Evolutionary conservation across 164 flowering plant species (phyloP).

Genomic region (Magnolia kwangsiensis): DNA sequence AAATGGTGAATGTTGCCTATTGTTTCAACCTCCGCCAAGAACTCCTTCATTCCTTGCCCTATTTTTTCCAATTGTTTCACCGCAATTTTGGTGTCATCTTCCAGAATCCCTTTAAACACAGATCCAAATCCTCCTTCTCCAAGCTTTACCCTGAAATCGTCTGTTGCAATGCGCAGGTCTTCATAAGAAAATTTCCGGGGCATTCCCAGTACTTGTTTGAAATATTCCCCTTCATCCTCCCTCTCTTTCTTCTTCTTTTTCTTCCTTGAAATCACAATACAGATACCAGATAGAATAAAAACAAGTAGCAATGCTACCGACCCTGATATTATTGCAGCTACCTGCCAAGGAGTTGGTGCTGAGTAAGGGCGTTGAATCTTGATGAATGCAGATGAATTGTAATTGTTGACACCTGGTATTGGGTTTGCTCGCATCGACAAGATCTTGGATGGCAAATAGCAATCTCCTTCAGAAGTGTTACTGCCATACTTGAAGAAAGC

Average conservation of each 20-base stretch:
- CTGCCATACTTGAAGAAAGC: too few species aligned
- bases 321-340: not conserved
- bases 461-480: not conserved
- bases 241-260: not conserved
- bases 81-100: slow-evolving; percentile 11
- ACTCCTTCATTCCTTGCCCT: slow-evolving; percentile 13
- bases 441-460: slow-evolving; percentile 15
- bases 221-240: slow-evolving; percentile 9
- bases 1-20: slow-evolving; percentile 12
- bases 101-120: slow-evolving; percentile 9
- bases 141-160: not conserved
- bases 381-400: slow-evolving; percentile 13
- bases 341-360: not conserved
- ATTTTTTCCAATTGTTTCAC: slow-evolving; percentile 6
- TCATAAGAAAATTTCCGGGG: slow-evolving; percentile 5
- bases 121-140: slow-evolving; percentile 17
- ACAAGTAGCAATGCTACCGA: not conserved
- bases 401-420: not conserved
- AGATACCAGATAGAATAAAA: not conserved
- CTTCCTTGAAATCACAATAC: not conserved
- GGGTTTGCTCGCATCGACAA: slow-evolving; percentile 12
- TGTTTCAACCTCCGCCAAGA: slow-evolving; percentile 8
- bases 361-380: slow-evolving; percentile 12
- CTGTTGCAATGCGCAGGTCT: not conserved
- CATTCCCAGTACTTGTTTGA: slow-evolving; percentile 17